Conservation (phyloP, 768 basidiomycete genomes). For the Lactifluus subvellereus region DNA sequence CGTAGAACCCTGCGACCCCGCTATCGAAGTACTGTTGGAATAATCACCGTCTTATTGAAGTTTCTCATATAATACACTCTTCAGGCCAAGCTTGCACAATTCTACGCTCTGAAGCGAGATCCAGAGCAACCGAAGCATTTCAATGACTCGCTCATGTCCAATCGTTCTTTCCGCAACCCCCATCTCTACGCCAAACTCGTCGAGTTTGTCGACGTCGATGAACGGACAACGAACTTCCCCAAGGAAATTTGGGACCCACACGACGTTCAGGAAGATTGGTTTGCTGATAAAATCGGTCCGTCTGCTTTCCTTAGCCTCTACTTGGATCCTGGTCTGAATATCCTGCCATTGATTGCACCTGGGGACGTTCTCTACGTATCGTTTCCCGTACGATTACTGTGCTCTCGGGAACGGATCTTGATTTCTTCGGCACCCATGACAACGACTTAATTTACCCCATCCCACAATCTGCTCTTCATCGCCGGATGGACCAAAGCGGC, state of each 20-base stretch:
- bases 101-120: constrained; percentile 65
- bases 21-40: constrained; percentile 45
- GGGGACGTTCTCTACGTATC: neutral
- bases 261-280: constrained; percentile 61
- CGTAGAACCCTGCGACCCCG: constrained; percentile 51
- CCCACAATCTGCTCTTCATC: neutral
- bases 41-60: neutral
- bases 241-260: constrained; percentile 66
- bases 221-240: constrained; percentile 80
- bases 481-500: constrained; percentile 31
- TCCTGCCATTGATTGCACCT: neutral
- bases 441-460: neutral
- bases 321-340: neutral
- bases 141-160: constrained; percentile 92
- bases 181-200: constrained; percentile 95
- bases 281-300: constrained; percentile 74
- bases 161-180: constrained; percentile 91
- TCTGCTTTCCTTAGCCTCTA: constrained; percentile 6
- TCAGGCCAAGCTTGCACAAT: constrained; percentile 77
- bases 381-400: neutral
- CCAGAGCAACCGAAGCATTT: constrained; percentile 71
- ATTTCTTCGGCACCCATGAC: neutral
- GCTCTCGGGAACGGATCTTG: neutral
- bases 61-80: neutral
- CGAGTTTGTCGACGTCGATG: constrained; percentile 89